phyloP scores from a whole-genome alignment of 2,329 filamentous ascomycete genomes.

The Exophiala alcalophila region DNA sequence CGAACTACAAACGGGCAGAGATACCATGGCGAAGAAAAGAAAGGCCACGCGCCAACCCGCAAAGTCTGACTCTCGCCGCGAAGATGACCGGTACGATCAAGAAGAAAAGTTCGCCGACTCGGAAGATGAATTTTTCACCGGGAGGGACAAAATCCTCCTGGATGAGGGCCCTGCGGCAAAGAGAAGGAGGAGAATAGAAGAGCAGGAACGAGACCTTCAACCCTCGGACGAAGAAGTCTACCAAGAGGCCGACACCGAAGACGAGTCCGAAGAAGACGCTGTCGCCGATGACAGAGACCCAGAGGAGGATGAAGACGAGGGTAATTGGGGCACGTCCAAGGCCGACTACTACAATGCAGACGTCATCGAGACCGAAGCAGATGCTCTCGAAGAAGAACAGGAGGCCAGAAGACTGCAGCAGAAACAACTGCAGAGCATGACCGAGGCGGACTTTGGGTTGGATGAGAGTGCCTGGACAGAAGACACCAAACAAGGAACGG shows the following conservation, averaged over 20 bases:
- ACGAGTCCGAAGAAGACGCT: constrained; percentile 45
- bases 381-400: constrained; percentile 84
- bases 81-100: constrained; percentile 37
- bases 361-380: constrained; percentile 64
- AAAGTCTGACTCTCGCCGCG: constrained; percentile 5
- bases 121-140: constrained; percentile 88
- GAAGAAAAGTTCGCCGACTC: constrained; percentile 83
- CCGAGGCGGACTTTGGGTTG: constrained; percentile 88
- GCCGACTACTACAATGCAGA: constrained; percentile 94
- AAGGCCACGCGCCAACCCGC: constrained; percentile 57
- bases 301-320: constrained; percentile 53
- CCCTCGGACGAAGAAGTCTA: constrained; percentile 62
- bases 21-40: constrained; percentile 60
- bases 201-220: constrained; percentile 57
- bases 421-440: constrained; percentile 86
- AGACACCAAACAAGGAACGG: constrained; percentile 46
- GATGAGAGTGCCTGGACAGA: constrained; percentile 83
- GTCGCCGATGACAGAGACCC: constrained; percentile 61
- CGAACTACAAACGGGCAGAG: too few relatives aligned
- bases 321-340: constrained; percentile 82
- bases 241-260: constrained; percentile 43
- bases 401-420: constrained; percentile 86
- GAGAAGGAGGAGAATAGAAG: constrained; percentile 65
- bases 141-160: constrained; percentile 80
- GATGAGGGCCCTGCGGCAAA: constrained; percentile 79